Evolutionary conservation across 208 protist genomes (phyloP).

Genomic region (Trypanosoma conorhini): DNA sequence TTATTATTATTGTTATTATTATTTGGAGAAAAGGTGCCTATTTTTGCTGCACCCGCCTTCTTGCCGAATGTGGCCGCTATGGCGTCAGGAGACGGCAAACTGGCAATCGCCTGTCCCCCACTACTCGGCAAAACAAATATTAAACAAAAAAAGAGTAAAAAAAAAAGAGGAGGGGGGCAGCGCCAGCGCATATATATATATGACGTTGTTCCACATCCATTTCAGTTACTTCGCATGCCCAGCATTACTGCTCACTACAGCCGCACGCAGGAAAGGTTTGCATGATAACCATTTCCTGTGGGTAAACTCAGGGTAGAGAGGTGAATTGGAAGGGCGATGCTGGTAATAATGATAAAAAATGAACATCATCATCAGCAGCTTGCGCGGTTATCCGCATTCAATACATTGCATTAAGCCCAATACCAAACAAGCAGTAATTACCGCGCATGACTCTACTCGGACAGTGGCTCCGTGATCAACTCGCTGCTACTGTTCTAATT

Average conservation of each 20-base stretch:
- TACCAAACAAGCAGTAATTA: background rate
- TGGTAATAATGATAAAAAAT: background rate
- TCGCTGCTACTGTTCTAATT: too few relatives aligned
- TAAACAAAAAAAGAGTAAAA: conserved; percentile 6
- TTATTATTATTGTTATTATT: background rate
- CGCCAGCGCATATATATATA: background rate
- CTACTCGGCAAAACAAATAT: background rate
- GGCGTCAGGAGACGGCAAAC: background rate
- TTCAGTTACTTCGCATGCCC: background rate
- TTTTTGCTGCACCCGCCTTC: background rate
- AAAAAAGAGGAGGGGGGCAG: background rate
- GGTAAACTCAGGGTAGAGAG: too few relatives aligned
- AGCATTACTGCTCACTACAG: too few relatives aligned
- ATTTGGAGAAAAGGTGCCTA: too few relatives aligned
- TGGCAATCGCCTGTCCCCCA: background rate
- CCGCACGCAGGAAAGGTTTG: too few relatives aligned
- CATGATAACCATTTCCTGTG: too few relatives aligned
- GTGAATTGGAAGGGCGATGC: background rate
- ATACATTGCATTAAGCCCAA: background rate
- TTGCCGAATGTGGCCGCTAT: background rate
- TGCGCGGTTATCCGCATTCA: background rate
- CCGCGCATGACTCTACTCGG: background rate
- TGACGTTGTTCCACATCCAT: background rate
- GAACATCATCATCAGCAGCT: background rate
- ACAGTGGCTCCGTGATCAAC: too few relatives aligned